Evolutionary conservation across 352 stramenopile genomes (phyloP).

Genomic region (Globisporangium radiosum): DNA sequence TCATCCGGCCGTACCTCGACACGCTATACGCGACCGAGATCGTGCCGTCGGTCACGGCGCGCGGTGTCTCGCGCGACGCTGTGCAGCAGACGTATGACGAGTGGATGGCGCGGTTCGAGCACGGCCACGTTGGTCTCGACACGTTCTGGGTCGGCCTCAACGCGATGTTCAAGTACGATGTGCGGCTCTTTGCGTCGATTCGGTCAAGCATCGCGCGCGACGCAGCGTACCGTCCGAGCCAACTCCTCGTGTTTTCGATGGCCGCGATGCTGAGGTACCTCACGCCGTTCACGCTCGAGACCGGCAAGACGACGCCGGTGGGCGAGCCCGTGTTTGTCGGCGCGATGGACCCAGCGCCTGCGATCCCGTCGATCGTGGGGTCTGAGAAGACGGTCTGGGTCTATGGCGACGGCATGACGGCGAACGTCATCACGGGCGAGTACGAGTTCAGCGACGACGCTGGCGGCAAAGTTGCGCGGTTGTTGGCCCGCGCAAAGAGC

Average conservation of each 20-base stretch:
- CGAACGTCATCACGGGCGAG: conserved; percentile 32
- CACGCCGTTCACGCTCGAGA: conserved; percentile 19
- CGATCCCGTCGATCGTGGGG: conserved; percentile 14
- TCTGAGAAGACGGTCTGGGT: conserved; percentile 16
- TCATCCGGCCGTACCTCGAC: conserved; percentile 72
- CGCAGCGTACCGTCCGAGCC: conserved; percentile 22
- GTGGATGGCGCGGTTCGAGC: conserved; percentile 82
- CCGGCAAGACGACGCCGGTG: background rate
- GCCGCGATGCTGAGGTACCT: conserved; percentile 42
- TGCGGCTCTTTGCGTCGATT: conserved; percentile 35
- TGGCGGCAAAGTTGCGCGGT: conserved; percentile 12
- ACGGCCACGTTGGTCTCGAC: conserved; percentile 86
- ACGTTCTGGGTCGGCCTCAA: conserved; percentile 94
- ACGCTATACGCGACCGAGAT: conserved; percentile 80
- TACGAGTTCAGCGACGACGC: conserved; percentile 54
- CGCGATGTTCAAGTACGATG: conserved; percentile 43
- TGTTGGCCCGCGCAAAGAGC: too few species aligned
- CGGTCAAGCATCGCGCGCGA: conserved; percentile 15
- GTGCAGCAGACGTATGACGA: conserved; percentile 57
- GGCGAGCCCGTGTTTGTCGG: conserved; percentile 1
- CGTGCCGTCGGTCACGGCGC: conserved; percentile 31
- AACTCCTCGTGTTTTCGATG: conserved; percentile 44
- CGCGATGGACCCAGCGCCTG: background rate
- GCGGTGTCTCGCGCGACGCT: conserved; percentile 20
- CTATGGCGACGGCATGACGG: conserved; percentile 35